A percentile compares a stretch with the other conserved stretches of the same genome.
These are phyloP conservation scores for Lepidium didymum DNA, from an alignment of 345 rosid species.

Conservation along the genomic window DNA sequence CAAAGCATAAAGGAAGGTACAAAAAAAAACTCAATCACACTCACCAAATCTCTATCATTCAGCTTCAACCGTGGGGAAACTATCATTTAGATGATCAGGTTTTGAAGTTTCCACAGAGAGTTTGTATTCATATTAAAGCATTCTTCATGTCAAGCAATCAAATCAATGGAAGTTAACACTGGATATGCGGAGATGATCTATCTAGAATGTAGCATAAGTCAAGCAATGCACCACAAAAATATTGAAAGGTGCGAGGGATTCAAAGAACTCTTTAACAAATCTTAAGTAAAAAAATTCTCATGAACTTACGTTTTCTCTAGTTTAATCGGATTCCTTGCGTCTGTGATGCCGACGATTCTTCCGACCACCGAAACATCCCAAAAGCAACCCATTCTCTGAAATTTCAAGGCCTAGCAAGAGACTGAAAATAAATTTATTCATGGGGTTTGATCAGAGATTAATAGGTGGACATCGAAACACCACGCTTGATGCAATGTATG, in stretches of 20 bases:
- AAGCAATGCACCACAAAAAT: background rate
- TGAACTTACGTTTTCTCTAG: conserved; percentile 36
- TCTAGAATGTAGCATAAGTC: background rate
- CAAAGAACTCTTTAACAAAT: background rate
- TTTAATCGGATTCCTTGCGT: conserved; percentile 41
- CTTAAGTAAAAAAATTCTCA: background rate
- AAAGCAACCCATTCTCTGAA: conserved; percentile 66
- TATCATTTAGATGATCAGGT: conserved; percentile 13
- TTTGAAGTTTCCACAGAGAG: conserved; percentile 15
- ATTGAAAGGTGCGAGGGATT: background rate
- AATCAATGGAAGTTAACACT: background rate
- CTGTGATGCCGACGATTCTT: conserved; percentile 48
- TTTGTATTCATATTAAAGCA: conserved; percentile 13
- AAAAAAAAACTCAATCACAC: conserved; percentile 7
- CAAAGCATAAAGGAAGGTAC: background rate
- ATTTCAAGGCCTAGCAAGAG: background rate
- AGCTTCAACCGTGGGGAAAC: conserved; percentile 26
- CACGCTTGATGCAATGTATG: no score
- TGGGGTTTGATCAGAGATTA: conserved; percentile 8
- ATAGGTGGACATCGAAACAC: conserved; percentile 27
- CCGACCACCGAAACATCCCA: conserved; percentile 73
- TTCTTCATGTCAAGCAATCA: background rate
- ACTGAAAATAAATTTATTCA: background rate
- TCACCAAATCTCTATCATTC: conserved; percentile 33
- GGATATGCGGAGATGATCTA: background rate